These are phyloP conservation scores for Botrytis deweyae DNA, from an alignment of 2,329 filamentous ascomycete genomes.

Conservation along the genomic window DNA sequence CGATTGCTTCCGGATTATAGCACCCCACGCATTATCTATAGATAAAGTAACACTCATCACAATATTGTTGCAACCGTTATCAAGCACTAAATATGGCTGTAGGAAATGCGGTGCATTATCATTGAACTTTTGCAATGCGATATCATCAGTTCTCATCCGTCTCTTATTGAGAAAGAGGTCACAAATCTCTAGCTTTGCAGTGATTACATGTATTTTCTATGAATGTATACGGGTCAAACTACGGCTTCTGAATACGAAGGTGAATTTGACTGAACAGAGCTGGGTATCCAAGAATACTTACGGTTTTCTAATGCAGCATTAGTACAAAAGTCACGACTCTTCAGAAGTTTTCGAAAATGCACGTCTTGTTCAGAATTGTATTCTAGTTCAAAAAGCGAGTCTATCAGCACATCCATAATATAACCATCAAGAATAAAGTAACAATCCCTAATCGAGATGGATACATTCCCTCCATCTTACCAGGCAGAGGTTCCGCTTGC, in stretches of 20 bases:
- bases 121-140: neutral
- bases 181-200: neutral
- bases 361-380: neutral
- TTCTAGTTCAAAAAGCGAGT: too few species aligned
- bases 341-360: neutral
- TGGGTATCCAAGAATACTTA: neutral
- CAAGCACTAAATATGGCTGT: neutral
- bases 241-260: neutral
- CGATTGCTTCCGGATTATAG: too few species aligned
- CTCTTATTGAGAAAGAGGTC: neutral
- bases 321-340: neutral
- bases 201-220: neutral
- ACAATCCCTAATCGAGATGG: neutral
- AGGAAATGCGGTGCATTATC: neutral
- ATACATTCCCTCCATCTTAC: neutral
- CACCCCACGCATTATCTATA: too few species aligned
- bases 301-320: neutral
- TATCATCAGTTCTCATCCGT: neutral
- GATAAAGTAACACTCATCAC: neutral
- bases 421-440: neutral
- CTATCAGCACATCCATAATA: accelerated
- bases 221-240: neutral
- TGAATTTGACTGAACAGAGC: neutral
- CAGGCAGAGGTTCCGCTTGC: accelerated
- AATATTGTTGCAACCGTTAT: neutral